A percentile compares a stretch with the other conserved stretches of the same genome.
phyloP scores from a whole-genome alignment of 495 filamentous ascomycete species.

The Massariosphaeria phaeospora region DNA sequence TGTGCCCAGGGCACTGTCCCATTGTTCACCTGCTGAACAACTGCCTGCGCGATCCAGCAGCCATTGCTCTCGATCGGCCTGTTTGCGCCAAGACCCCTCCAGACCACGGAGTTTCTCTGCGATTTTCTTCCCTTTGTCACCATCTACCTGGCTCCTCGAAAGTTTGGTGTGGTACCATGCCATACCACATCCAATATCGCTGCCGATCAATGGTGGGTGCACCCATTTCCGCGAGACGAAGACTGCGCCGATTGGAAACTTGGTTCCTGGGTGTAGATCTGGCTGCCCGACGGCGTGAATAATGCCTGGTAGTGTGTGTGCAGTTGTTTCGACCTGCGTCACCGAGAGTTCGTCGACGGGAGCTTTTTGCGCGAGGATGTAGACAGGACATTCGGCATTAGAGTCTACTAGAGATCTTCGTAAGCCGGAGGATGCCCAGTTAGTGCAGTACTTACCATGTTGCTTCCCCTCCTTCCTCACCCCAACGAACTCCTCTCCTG shows the following conservation, averaged over 20 bases:
- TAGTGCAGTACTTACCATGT: background rate
- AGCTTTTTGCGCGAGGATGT: constrained; percentile 31
- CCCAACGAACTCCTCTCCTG: constrained; percentile 41
- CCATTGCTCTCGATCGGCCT: constrained; percentile 36
- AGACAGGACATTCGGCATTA: constrained; percentile 12
- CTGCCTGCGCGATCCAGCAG: constrained; percentile 19
- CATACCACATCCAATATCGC: constrained; percentile 45
- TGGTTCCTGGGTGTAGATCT: constrained; percentile 41
- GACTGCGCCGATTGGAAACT: constrained; percentile 42
- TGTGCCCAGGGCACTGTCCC: constrained; percentile 40
- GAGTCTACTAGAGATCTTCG: background rate
- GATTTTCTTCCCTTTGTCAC: constrained; percentile 35
- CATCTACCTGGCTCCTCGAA: constrained; percentile 33
- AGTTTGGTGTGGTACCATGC: constrained; percentile 40
- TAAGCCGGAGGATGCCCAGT: background rate
- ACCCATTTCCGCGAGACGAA: constrained; percentile 40
- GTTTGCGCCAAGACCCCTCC: constrained; percentile 38
- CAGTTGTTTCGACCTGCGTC: constrained; percentile 36
- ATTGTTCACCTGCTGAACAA: constrained; percentile 31
- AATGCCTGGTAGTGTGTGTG: constrained; percentile 37
- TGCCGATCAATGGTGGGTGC: constrained; percentile 41
- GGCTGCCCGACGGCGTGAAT: constrained; percentile 39
- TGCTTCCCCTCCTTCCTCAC: constrained; percentile 7
- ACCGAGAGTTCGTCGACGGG: constrained; percentile 35
- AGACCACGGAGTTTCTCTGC: constrained; percentile 40